Percentiles rank a stretch among this genome's conserved stretches.
phyloP scores from a whole-genome alignment of 352 stramenopile species.

The Pythium diclinum region DNA sequence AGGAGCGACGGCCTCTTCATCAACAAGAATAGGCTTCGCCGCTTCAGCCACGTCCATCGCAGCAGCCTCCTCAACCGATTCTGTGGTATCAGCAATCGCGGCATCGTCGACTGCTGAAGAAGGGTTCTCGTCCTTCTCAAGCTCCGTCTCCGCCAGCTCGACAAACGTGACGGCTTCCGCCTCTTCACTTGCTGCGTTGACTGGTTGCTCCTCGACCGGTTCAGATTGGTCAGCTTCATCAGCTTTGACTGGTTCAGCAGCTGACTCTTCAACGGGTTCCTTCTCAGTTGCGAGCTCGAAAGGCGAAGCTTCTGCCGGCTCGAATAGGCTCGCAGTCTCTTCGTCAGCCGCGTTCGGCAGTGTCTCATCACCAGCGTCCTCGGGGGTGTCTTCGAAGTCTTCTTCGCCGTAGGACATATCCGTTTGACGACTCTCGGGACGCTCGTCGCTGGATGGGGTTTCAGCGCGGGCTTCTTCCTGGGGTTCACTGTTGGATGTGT shows the following conservation, averaged over 20 bases:
- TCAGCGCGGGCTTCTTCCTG: not conserved
- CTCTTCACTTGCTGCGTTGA: not conserved
- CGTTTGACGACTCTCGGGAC: slow-evolving; percentile 22
- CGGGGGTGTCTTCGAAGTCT: slow-evolving; percentile 19
- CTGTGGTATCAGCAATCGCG: not conserved
- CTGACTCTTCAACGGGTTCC: not conserved
- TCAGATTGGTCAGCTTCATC: not conserved
- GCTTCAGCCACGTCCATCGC: not conserved
- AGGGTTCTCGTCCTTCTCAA: not conserved
- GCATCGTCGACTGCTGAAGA: not conserved
- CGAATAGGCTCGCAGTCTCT: not conserved
- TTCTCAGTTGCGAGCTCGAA: not conserved
- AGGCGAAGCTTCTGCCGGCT: not conserved
- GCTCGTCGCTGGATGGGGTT: not conserved
- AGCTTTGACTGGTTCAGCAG: not conserved
- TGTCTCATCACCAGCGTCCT: not conserved
- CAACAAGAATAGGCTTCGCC: not conserved
- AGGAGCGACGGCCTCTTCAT: not conserved
- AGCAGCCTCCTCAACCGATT: not conserved
- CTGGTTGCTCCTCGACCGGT: not conserved
- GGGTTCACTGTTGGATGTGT: not conserved
- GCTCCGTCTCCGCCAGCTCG: not conserved
- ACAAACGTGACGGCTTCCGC: too few relatives aligned
- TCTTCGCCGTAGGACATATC: slow-evolving; percentile 23
- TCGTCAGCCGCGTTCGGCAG: not conserved